phyloP scores from a whole-genome alignment of 169 alveolate species.

The Plasmodium fragile region DNA sequence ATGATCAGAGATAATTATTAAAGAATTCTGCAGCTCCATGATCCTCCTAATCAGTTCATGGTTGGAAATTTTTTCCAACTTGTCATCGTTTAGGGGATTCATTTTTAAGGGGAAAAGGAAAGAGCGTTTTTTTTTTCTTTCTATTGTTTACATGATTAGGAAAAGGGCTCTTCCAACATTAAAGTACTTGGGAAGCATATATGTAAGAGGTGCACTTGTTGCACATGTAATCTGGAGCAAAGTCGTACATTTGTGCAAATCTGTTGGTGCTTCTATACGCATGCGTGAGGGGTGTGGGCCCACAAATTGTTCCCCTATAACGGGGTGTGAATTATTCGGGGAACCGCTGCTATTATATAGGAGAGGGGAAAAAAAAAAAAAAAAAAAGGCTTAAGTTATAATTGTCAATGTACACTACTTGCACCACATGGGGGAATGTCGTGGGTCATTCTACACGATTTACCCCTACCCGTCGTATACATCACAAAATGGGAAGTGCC shows the following conservation, averaged over 20 bases:
- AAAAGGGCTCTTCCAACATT: background rate
- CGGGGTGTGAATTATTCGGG: background rate
- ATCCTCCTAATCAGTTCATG: conserved; percentile 39
- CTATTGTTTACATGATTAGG: background rate
- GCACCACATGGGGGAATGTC: background rate
- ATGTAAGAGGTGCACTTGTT: background rate
- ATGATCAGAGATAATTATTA: conserved; percentile 32
- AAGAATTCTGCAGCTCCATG: conserved; percentile 29
- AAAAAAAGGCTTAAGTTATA: too few species aligned
- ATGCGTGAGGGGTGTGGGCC: background rate
- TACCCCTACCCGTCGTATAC: background rate
- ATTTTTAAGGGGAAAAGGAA: conserved; percentile 2
- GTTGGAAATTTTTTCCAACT: conserved; percentile 58
- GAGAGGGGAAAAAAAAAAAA: background rate
- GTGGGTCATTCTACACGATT: background rate
- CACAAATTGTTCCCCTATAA: background rate
- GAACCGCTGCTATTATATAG: background rate
- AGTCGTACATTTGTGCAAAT: background rate
- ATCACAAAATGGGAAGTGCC: background rate
- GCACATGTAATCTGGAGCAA: background rate
- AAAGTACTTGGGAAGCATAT: background rate
- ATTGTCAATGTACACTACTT: background rate
- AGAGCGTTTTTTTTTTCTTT: background rate
- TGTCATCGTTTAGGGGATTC: conserved; percentile 31
- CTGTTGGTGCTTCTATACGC: background rate